phyloP scores from a whole-genome alignment of 495 filamentous ascomycete genomes.

The Aspergillus taichungensis region DNA sequence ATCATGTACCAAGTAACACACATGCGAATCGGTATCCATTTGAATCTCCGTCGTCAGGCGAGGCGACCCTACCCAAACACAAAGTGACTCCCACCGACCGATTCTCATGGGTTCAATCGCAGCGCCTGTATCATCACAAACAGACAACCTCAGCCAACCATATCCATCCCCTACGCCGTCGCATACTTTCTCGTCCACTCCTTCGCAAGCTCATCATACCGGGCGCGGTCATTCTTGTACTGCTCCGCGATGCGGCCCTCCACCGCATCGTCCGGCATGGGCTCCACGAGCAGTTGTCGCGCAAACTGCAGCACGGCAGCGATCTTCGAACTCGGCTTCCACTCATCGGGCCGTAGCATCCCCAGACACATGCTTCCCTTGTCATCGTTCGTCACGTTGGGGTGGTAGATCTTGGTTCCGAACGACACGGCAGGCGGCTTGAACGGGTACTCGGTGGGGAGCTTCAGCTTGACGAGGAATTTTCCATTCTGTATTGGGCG shows the following conservation, averaged over 20 bases:
- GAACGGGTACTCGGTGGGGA: constrained; percentile 90
- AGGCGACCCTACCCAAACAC: background rate
- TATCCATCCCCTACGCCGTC: constrained; percentile 19
- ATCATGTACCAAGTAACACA: too few species aligned
- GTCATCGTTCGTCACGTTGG: constrained; percentile 92
- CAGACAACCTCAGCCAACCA: too few species aligned
- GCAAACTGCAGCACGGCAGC: constrained; percentile 71
- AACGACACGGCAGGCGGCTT: constrained; percentile 82
- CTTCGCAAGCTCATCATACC: constrained; percentile 76
- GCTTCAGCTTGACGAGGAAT: constrained; percentile 66
- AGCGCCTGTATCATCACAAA: too few species aligned
- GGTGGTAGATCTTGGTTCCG: constrained; percentile 95
- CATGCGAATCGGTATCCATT: too few species aligned
- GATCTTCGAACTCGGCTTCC: constrained; percentile 86
- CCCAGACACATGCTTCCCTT: constrained; percentile 88
- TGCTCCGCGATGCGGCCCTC: constrained; percentile 82
- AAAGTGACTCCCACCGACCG: too few species aligned
- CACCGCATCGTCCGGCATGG: constrained; percentile 89
- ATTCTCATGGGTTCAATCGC: too few species aligned
- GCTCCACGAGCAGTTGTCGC: constrained; percentile 68
- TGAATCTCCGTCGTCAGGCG: background rate
- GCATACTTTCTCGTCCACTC: constrained; percentile 80
- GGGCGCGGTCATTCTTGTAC: constrained; percentile 60
- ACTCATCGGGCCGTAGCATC: constrained; percentile 78
- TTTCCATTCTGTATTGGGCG: constrained; percentile 50